phyloP scores from a whole-genome alignment of 2,329 filamentous ascomycete genomes.

The Xylaria polymorpha region DNA sequence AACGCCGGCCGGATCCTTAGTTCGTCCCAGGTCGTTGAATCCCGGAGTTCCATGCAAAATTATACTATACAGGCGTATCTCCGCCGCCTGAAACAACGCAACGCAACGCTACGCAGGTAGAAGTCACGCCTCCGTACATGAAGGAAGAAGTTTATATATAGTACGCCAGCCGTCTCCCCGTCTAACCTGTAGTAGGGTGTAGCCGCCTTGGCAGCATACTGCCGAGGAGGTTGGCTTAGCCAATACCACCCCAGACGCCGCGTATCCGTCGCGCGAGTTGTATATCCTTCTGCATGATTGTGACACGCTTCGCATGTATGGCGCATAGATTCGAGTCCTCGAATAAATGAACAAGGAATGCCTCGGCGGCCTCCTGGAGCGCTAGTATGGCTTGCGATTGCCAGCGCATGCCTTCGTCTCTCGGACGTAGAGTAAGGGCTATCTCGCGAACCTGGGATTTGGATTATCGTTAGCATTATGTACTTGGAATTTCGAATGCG shows the following conservation, averaged over 20 bases:
- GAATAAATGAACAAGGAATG: conserved; percentile 95
- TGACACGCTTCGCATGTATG: conserved; percentile 95
- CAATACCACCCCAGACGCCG: conserved; percentile 77
- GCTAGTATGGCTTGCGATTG: conserved; percentile 95
- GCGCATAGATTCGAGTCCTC: conserved; percentile 96
- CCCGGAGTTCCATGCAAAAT: conserved; percentile 13
- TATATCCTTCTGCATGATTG: conserved; percentile 98
- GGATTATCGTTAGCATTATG: conserved; percentile 11
- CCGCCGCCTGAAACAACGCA: background rate
- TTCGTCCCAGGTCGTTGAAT: conserved; percentile 3
- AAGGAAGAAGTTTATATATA: conserved; percentile 22
- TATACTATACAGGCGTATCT: conserved; percentile 6
- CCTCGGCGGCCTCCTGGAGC: conserved; percentile 94
- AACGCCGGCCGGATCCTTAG: conserved; percentile 28
- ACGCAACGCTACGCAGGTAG: background rate
- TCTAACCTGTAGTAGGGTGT: conserved; percentile 4
- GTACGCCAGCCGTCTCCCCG: background rate
- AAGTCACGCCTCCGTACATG: background rate
- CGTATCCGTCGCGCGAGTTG: conserved; percentile 87
- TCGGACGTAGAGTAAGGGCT: conserved; percentile 71
- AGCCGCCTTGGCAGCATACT: conserved; percentile 5
- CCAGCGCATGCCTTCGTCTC: conserved; percentile 83
- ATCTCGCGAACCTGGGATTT: conserved; percentile 74
- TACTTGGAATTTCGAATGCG: conserved; percentile 3
- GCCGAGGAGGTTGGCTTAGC: conserved; percentile 51